A percentile compares a stretch with the other conserved stretches of the same genome.
Conservation (phyloP, 2,329 filamentous ascomycete genomes). For the Sarocladium oryzae region DNA sequence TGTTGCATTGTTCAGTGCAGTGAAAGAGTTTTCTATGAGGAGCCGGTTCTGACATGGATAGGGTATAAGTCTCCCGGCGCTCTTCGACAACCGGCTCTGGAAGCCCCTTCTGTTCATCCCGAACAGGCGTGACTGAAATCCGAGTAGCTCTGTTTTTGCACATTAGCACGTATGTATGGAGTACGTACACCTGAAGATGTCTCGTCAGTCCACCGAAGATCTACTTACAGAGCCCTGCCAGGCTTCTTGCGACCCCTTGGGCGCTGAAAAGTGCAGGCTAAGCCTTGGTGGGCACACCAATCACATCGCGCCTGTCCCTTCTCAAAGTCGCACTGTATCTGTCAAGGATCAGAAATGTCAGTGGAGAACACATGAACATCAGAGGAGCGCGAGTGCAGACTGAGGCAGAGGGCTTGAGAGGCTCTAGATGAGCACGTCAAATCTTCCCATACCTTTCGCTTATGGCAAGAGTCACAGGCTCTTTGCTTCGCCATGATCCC, state of each 20-base stretch:
- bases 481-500: constrained; percentile 4
- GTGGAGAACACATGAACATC: neutral
- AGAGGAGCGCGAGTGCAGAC: neutral
- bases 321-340: constrained; percentile 11
- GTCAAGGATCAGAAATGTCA: neutral
- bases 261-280: constrained; percentile 10
- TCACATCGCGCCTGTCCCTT: neutral
- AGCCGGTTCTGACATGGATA: neutral
- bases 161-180: too few species aligned
- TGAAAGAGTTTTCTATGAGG: neutral
- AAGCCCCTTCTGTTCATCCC: too few species aligned
- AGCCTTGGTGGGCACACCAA: constrained; percentile 11
- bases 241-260: neutral
- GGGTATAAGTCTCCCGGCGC: neutral
- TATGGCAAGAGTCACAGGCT: constrained; percentile 11
- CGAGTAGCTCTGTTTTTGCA: neutral
- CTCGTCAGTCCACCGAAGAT: neutral
- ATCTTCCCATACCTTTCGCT: constrained; percentile 9
- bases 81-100: neutral
- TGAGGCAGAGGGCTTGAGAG: neutral
- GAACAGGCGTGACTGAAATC: too few species aligned
- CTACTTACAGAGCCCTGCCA: neutral
- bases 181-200: neutral
- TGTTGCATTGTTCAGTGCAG: neutral
- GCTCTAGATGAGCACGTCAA: neutral